These are phyloP conservation scores for Hypoxylon rubiginosum DNA, from an alignment of 2,329 filamentous ascomycete species.

Conservation along the genomic window DNA sequence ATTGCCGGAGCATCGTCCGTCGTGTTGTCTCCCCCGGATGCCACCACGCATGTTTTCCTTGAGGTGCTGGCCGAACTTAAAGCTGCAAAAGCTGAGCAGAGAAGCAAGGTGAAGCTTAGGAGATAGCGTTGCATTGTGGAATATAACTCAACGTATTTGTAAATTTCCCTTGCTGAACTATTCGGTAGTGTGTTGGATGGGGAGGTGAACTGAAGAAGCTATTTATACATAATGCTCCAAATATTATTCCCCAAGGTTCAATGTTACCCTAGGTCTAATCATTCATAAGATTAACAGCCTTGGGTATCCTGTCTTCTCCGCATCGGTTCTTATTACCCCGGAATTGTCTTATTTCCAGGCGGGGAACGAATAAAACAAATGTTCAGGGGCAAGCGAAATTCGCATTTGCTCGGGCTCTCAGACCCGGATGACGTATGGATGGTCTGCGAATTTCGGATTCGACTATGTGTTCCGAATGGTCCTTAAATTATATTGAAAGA, in stretches of 20 bases:
- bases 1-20: slow-evolving; percentile 59
- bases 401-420: not conserved
- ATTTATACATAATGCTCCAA: not conserved
- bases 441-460: not conserved
- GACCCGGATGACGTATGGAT: not conserved
- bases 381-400: not conserved
- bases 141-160: not conserved
- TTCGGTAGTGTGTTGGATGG: not conserved
- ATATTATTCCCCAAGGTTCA: not conserved
- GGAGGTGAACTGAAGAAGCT: not conserved
- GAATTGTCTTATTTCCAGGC: not conserved
- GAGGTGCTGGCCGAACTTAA: not conserved
- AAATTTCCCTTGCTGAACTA: not conserved
- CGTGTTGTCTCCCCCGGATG: slow-evolving; percentile 9
- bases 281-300: not conserved
- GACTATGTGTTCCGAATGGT: not conserved
- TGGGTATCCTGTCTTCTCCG: not conserved
- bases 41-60: slow-evolving; percentile 31
- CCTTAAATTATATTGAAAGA: not conserved
- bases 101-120: not conserved
- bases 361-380: not conserved
- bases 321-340: not conserved
- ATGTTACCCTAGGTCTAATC: not conserved
- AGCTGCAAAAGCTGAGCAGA: not conserved
- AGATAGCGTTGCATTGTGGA: not conserved